phyloP scores from a whole-genome alignment of 2,329 filamentous ascomycete genomes.

The Cladorrhinum sp. region DNA sequence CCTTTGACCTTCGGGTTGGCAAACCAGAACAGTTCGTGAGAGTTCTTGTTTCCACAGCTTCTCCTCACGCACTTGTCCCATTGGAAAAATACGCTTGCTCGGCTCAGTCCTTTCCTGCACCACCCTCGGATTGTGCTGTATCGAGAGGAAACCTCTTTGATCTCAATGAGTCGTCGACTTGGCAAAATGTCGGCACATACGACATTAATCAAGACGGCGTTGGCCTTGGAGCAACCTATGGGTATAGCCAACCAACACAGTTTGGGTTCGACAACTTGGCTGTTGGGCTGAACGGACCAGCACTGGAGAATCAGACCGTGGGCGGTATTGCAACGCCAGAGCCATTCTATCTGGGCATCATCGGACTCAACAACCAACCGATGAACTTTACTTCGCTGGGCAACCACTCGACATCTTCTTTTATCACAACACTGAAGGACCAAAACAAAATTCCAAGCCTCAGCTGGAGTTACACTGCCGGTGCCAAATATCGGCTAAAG shows the following conservation, averaged over 20 bases:
- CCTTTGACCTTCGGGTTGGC: conserved; percentile 38
- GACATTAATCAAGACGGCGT: conserved; percentile 37
- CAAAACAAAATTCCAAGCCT: conserved; percentile 38
- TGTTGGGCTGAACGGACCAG: conserved; percentile 34
- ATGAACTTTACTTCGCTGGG: conserved; percentile 37
- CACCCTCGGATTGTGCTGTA: conserved; percentile 36
- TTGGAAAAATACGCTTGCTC: conserved; percentile 34
- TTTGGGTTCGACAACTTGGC: conserved; percentile 32
- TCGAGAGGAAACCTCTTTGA: conserved; percentile 37
- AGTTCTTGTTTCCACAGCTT: conserved; percentile 40
- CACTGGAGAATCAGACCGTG: conserved; percentile 33
- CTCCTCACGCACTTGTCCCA: conserved; percentile 36
- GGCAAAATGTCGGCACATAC: conserved; percentile 33
- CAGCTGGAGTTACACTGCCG: conserved; percentile 44
- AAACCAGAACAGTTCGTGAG: conserved; percentile 36
- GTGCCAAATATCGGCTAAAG: conserved; percentile 39
- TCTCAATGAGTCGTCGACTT: conserved; percentile 36
- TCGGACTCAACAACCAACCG: conserved; percentile 39
- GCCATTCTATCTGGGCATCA: conserved; percentile 40
- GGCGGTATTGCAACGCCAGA: conserved; percentile 33
- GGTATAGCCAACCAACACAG: conserved; percentile 31
- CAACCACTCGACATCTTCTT: conserved; percentile 36
- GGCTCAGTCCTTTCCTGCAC: conserved; percentile 29
- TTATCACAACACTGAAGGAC: conserved; percentile 37
- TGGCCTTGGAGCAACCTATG: conserved; percentile 39